These are phyloP conservation scores for Helminthosporium solani DNA, from an alignment of 2,329 filamentous ascomycete genomes.

Conservation along the genomic window DNA sequence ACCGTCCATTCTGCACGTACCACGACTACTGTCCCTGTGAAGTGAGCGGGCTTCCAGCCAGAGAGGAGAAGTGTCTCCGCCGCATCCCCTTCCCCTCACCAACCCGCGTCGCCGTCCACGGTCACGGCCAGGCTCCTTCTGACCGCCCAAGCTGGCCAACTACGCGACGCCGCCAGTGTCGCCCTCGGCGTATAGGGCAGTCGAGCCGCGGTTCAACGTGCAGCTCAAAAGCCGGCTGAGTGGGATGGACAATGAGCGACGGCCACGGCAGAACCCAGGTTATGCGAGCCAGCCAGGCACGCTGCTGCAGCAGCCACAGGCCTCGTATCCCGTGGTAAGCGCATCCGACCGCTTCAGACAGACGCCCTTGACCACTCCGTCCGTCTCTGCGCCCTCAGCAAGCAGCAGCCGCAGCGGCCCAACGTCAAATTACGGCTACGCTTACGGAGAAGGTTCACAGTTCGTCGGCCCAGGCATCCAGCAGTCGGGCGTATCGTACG, in stretches of 20 bases:
- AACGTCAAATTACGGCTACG: conserved; percentile 51
- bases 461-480: conserved; percentile 57
- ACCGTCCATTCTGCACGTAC: conserved; percentile 1
- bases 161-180: conserved; percentile 64
- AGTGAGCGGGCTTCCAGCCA: too few species aligned
- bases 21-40: conserved; percentile 27
- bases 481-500: conserved; percentile 59
- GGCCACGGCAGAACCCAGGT: conserved; percentile 71
- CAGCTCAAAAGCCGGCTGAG: conserved; percentile 53
- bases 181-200: conserved; percentile 63
- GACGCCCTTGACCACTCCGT: conserved; percentile 46
- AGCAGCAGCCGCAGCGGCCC: conserved; percentile 20
- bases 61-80: too few species aligned
- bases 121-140: too few species aligned
- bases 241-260: conserved; percentile 76
- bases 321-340: conserved; percentile 47
- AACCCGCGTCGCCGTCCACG: too few species aligned
- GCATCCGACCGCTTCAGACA: conserved; percentile 53
- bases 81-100: too few species aligned
- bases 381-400: conserved; percentile 40
- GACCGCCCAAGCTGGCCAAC: conserved; percentile 61
- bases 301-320: conserved; percentile 46
- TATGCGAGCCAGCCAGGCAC: conserved; percentile 56
- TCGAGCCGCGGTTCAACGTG: conserved; percentile 59
- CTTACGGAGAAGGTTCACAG: conserved; percentile 56